These are phyloP conservation scores for Crucibulum laeve DNA, from an alignment of 768 basidiomycete species.

Conservation along the genomic window DNA sequence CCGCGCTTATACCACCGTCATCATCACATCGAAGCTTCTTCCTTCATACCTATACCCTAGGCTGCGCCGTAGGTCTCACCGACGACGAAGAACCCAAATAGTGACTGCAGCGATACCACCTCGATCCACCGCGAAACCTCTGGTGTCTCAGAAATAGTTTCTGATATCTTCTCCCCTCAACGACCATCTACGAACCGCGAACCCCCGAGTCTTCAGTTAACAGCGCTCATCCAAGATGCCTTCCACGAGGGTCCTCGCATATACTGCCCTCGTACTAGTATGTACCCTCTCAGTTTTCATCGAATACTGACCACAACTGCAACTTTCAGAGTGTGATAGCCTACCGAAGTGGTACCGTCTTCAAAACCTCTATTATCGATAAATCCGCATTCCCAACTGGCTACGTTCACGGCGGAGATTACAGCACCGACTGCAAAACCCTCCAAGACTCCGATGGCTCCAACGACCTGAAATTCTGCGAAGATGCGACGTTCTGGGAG, in stretches of 20 bases:
- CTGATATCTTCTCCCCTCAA: no score
- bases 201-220: no score
- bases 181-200: no score
- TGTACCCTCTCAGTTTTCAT: background rate
- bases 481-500: slow-evolving; percentile 68
- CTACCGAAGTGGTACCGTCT: slow-evolving; percentile 40
- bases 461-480: slow-evolving; percentile 48
- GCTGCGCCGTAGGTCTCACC: no score
- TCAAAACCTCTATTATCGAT: slow-evolving; percentile 35
- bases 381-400: slow-evolving; percentile 41
- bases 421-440: slow-evolving; percentile 37
- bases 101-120: no score
- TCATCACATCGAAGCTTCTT: no score
- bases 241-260: background rate
- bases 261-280: background rate
- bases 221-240: no score
- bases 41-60: no score
- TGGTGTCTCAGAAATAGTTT: no score
- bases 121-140: no score
- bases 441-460: slow-evolving; percentile 26
- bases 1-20: no score
- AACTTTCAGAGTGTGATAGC: slow-evolving; percentile 33
- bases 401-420: slow-evolving; percentile 50
- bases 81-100: no score
- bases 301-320: background rate